These are phyloP conservation scores for Teunomyces tritomae DNA, from an alignment of 805 yeast genomes.

Conservation along the genomic window DNA sequence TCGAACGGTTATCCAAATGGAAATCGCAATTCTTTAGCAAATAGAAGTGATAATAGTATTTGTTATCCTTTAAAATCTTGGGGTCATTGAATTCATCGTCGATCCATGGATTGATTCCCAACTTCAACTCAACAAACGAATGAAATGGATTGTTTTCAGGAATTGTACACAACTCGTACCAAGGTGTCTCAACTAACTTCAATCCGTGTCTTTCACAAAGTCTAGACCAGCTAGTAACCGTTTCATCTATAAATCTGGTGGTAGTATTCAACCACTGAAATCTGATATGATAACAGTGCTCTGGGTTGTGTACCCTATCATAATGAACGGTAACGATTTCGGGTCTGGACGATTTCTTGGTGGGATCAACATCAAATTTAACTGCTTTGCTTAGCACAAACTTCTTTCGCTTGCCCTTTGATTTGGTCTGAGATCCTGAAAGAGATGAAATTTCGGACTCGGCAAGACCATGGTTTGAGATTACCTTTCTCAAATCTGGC, in stretches of 20 bases:
- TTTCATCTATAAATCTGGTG: constrained; percentile 77
- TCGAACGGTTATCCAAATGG: constrained; percentile 76
- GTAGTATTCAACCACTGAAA: constrained; percentile 93
- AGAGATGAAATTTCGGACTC: constrained; percentile 21
- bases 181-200: constrained; percentile 78
- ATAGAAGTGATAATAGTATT: constrained; percentile 74
- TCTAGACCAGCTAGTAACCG: constrained; percentile 73
- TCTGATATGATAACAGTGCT: constrained; percentile 87
- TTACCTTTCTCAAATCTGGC: constrained; percentile 19
- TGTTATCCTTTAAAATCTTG: constrained; percentile 47
- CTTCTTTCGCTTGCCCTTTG: constrained; percentile 23
- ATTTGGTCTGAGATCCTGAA: constrained; percentile 22
- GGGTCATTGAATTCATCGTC: constrained; percentile 50
- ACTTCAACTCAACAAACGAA: constrained; percentile 67
- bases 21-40: constrained; percentile 70
- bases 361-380: constrained; percentile 72
- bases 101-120: constrained; percentile 71
- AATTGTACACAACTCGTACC: constrained; percentile 77
- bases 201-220: constrained; percentile 84
- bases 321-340: constrained; percentile 83
- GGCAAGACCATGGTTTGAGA: constrained; percentile 9
- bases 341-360: constrained; percentile 65
- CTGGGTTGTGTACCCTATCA: constrained; percentile 90
- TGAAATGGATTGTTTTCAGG: constrained; percentile 84
- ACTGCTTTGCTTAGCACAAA: constrained; percentile 68